Conservation (phyloP, 768 basidiomycete genomes). For the Boletus patriciae region DNA sequence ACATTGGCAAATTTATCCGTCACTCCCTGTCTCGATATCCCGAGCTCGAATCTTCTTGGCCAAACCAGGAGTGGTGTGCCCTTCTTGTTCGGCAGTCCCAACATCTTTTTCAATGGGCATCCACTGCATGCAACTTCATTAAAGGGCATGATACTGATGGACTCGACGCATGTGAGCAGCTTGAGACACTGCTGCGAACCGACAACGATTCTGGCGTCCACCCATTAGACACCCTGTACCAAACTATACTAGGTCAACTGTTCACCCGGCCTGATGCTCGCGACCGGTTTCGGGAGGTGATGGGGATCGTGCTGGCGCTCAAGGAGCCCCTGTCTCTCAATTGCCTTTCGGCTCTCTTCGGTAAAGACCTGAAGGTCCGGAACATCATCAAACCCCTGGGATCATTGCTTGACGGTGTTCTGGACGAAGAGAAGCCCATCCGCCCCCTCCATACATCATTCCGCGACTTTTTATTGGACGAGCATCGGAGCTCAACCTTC, state of each 20-base stretch:
- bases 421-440: conserved; percentile 14
- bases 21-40: conserved; percentile 5
- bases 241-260: conserved; percentile 9
- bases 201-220: not conserved
- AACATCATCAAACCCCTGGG: conserved; percentile 14
- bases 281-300: conserved; percentile 10
- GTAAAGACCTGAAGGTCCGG: not conserved
- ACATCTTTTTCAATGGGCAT: conserved; percentile 33
- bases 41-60: conserved; percentile 11
- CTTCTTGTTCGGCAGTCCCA: conserved; percentile 21
- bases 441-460: conserved; percentile 36
- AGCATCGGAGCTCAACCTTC: conserved; percentile 7
- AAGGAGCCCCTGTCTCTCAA: conserved; percentile 12
- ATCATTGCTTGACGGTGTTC: conserved; percentile 18
- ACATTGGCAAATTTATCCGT: conserved; percentile 9
- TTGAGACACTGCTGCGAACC: conserved; percentile 6
- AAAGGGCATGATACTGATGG: conserved; percentile 12
- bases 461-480: conserved; percentile 30
- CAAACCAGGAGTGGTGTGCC: conserved; percentile 16
- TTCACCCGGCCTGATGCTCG: conserved; percentile 1
- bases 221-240: conserved; percentile 8
- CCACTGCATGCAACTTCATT: conserved; percentile 8
- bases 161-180: not conserved
- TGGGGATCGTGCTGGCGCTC: conserved; percentile 9
- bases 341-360: conserved; percentile 9